Percentiles rank a stretch among this genome's conserved stretches.
Evolutionary conservation across 1,284 basidiomycete genomes (phyloP).

Genomic region (Boletus smithii): DNA sequence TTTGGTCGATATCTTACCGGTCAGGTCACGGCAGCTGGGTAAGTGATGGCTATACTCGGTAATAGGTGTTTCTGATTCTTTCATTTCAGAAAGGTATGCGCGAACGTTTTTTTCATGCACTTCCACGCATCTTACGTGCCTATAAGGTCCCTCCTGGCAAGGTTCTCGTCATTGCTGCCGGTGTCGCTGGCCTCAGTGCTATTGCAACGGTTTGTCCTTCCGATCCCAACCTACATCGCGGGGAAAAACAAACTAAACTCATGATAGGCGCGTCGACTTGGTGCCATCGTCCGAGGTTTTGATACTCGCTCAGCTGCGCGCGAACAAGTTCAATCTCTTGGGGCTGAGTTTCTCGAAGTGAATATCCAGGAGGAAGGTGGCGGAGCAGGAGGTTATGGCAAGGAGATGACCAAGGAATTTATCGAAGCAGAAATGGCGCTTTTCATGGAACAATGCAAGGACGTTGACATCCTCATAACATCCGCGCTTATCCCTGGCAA

Average conservation of each 20-base stretch:
- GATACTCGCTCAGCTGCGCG: slow-evolving; percentile 79
- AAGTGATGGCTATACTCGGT: slow-evolving; percentile 28
- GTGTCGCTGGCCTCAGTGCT: slow-evolving; percentile 82
- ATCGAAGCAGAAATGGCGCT: slow-evolving; percentile 85
- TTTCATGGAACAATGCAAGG: slow-evolving; percentile 80
- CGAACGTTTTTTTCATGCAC: neutral
- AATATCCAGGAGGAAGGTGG: slow-evolving; percentile 73
- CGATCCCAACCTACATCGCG: neutral
- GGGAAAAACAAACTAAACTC: slow-evolving; percentile 5
- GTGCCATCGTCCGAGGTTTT: slow-evolving; percentile 82
- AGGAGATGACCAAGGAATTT: slow-evolving; percentile 87
- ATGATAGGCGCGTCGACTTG: slow-evolving; percentile 67
- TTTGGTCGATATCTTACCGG: slow-evolving; percentile 85
- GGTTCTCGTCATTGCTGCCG: slow-evolving; percentile 81
- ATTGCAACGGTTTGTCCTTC: slow-evolving; percentile 64
- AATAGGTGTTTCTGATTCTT: slow-evolving; percentile 6
- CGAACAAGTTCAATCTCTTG: slow-evolving; percentile 83
- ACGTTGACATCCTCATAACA: slow-evolving; percentile 84
- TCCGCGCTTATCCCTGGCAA: slow-evolving; percentile 81
- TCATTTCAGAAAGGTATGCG: slow-evolving; percentile 25
- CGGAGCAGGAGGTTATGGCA: slow-evolving; percentile 82
- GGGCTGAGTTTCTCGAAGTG: slow-evolving; percentile 83
- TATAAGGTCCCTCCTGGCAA: slow-evolving; percentile 78
- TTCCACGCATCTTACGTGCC: slow-evolving; percentile 18
- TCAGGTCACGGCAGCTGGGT: slow-evolving; percentile 86